A percentile compares a stretch with the other conserved stretches of the same genome.
These are phyloP conservation scores for Pseudopithomyces maydicus DNA, from an alignment of 2,329 filamentous ascomycete genomes.

Conservation along the genomic window DNA sequence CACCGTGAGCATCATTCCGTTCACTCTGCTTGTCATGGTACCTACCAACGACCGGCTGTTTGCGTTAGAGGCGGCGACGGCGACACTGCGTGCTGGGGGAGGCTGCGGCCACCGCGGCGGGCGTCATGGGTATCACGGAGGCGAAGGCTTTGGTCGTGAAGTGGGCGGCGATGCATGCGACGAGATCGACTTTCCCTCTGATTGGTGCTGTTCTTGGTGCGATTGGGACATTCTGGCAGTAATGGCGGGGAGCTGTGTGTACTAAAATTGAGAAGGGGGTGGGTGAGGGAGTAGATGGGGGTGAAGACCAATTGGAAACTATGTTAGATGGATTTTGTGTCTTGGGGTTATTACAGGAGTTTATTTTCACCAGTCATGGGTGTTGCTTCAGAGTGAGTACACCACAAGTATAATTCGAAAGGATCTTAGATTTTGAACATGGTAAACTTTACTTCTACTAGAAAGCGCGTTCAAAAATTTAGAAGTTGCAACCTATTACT, in stretches of 20 bases:
- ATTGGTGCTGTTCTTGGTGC: not conserved
- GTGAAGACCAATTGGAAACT: too few species aligned
- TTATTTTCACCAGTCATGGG: too few species aligned
- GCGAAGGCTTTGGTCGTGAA: slow-evolving; percentile 5
- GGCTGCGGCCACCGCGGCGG: not conserved
- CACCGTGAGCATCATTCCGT: slow-evolving; percentile 44
- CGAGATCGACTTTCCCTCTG: slow-evolving; percentile 10
- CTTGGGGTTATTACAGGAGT: too few species aligned
- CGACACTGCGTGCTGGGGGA: slow-evolving; percentile 4
- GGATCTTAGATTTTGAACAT: too few species aligned
- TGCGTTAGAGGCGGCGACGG: slow-evolving; percentile 1
- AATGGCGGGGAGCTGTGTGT: not conserved
- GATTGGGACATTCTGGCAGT: not conserved
- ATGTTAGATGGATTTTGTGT: too few species aligned
- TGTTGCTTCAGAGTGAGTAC: too few species aligned
- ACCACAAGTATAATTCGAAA: too few species aligned
- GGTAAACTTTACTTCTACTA: too few species aligned
- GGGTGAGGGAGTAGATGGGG: too few species aligned
- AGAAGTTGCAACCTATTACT: too few species aligned
- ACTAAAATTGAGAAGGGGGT: not conserved
- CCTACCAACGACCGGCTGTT: slow-evolving; percentile 38
- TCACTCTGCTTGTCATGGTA: slow-evolving; percentile 44
- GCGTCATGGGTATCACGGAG: not conserved
- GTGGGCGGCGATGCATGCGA: slow-evolving; percentile 11
- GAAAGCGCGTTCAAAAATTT: too few species aligned